A percentile compares a stretch with the other conserved stretches of the same genome.
phyloP scores from a whole-genome alignment of 768 basidiomycete species.

The Phylloporus arenicola region DNA sequence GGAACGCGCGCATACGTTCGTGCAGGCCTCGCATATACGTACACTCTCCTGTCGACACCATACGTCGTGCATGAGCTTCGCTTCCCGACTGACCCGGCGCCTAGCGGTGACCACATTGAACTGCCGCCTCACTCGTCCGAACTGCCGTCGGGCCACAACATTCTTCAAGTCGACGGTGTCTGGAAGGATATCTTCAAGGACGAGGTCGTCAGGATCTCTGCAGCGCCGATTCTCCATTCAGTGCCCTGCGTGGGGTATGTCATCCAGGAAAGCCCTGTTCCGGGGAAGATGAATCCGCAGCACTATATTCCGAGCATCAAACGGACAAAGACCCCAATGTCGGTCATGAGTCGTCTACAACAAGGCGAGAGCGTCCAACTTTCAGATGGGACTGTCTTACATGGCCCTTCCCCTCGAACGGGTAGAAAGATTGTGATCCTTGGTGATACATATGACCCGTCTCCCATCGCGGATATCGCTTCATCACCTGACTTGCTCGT shows the following conservation, averaged over 20 bases:
- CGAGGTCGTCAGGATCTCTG: slow-evolving; percentile 55
- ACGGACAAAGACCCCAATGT: slow-evolving; percentile 64
- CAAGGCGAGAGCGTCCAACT: slow-evolving; percentile 59
- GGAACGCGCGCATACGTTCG: slow-evolving; percentile 82
- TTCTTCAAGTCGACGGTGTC: slow-evolving; percentile 49
- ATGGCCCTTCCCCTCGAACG: slow-evolving; percentile 56
- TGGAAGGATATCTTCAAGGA: slow-evolving; percentile 67
- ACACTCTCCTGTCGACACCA: slow-evolving; percentile 57
- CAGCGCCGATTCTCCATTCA: slow-evolving; percentile 75
- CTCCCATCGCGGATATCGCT: slow-evolving; percentile 57
- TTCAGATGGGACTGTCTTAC: slow-evolving; percentile 65
- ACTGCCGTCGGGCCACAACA: slow-evolving; percentile 55
- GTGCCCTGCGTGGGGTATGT: slow-evolving; percentile 81
- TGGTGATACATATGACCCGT: slow-evolving; percentile 82
- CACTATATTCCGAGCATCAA: slow-evolving; percentile 64
- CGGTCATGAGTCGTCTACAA: slow-evolving; percentile 61
- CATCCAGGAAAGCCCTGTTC: slow-evolving; percentile 60
- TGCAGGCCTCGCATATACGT: slow-evolving; percentile 57
- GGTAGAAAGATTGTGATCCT: slow-evolving; percentile 78
- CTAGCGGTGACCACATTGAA: slow-evolving; percentile 42
- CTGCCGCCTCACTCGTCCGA: slow-evolving; percentile 51
- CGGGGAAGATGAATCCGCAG: slow-evolving; percentile 70
- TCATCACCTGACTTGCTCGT: slow-evolving; percentile 66
- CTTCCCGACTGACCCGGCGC: slow-evolving; percentile 54
- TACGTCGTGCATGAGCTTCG: slow-evolving; percentile 85